Evolutionary conservation across 2,329 filamentous ascomycete species (phyloP), one percentile per base, ranked within the genome.

Genomic region (Fusarium mundagurra): DNA sequence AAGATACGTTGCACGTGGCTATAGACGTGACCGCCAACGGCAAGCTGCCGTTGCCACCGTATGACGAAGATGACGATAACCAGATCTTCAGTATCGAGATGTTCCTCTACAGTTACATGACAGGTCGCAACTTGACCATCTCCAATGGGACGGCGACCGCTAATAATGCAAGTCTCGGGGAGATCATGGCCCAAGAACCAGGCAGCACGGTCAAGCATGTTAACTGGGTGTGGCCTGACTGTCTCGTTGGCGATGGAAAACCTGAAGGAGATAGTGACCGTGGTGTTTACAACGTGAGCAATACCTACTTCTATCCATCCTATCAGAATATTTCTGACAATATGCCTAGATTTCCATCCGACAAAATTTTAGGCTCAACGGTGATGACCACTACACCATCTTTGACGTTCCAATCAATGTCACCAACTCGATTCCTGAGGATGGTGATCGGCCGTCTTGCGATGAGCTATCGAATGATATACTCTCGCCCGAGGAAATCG

Each of bases 151-250:
- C 90, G 6, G 86, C 85, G 10, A 83, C 85, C 8, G 80, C 81
- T 13, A 84, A 85, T 63, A 86, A 87, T 60, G 88, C 87, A 13
- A 91, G 87, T 48, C 50, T 78, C 18, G 76, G 74, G 81, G 85
- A 91, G 57, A 91, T 94, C 62, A 88, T 94, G 84, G 80, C 82
- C 34, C 89, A 92, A 71, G 91, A 94, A 77, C 82, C 86, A 2
- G 88, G 88, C 8, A 92, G 91, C 77, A 93, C 92, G 0, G 92
- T 94, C 48, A 94, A 94, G 79, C 92, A 94, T 78, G 86, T 93
- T 70, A 91, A 91, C 78, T 94, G 92, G 90, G 84, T 88, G 27
- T 94, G 92, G 92, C 92, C 92, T 0, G 87, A 88, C 66, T 94
- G 92, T 75, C 84, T 94, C 1, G 89, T 90, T 6, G 92, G 92